phyloP scores from a whole-genome alignment of 2,329 filamentous ascomycete genomes.

The Fusarium begoniae region DNA sequence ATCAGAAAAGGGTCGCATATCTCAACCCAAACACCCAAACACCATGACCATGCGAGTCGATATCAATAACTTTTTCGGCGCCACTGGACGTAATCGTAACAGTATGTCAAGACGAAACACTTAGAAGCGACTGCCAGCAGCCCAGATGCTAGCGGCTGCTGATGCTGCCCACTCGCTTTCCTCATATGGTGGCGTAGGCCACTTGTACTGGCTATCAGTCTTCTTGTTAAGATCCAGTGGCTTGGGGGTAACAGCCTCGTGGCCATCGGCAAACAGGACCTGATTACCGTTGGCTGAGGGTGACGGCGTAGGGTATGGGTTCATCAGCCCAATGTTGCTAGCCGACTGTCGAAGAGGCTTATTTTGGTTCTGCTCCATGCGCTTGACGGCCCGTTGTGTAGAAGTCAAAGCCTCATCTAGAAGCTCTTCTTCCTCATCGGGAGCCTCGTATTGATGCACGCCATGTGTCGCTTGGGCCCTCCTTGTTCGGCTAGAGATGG shows the following conservation, averaged over 20 bases:
- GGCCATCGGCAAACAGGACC: slow-evolving; percentile 75
- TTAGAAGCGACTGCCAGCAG: slow-evolving; percentile 72
- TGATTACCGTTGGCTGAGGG: slow-evolving; percentile 85
- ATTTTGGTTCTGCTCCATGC: slow-evolving; percentile 63
- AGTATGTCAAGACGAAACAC: slow-evolving; percentile 10
- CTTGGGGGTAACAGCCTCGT: slow-evolving; percentile 71
- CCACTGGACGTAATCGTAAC: slow-evolving; percentile 40
- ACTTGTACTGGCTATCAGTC: slow-evolving; percentile 70
- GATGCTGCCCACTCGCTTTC: slow-evolving; percentile 91
- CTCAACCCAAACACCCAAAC: slow-evolving; percentile 43
- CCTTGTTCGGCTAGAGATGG: slow-evolving; percentile 82
- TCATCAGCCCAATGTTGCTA: slow-evolving; percentile 68
- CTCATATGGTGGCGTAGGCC: slow-evolving; percentile 95
- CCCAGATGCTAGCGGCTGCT: slow-evolving; percentile 83
- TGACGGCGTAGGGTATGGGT: slow-evolving; percentile 72
- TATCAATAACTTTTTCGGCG: slow-evolving; percentile 41
- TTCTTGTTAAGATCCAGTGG: slow-evolving; percentile 75
- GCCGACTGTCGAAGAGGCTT: slow-evolving; percentile 67
- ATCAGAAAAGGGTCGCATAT: slow-evolving; percentile 29
- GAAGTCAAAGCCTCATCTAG: slow-evolving; percentile 87
- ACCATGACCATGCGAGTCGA: slow-evolving; percentile 42
- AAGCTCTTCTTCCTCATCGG: slow-evolving; percentile 95
- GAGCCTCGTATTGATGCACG: slow-evolving; percentile 88
- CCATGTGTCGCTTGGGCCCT: slow-evolving; percentile 78
- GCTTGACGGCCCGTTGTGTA: slow-evolving; percentile 77